Percentiles rank a stretch among this genome's conserved stretches.
These are phyloP conservation scores for Bipolaris victoriae DNA, from an alignment of 2,329 filamentous ascomycete species.

Conservation along the genomic window DNA sequence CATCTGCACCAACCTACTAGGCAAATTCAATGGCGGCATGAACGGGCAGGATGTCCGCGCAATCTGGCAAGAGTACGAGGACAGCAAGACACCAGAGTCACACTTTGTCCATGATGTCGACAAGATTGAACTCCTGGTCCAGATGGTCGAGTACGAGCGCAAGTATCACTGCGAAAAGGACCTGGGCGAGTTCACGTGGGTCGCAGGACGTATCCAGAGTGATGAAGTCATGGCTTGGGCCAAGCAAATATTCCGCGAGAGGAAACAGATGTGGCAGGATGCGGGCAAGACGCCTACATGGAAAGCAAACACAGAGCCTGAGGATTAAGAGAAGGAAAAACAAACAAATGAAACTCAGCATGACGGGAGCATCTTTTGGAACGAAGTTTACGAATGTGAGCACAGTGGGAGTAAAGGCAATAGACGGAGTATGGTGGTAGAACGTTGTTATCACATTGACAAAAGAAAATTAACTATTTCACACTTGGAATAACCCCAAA, in stretches of 20 bases:
- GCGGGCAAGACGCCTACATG: constrained; percentile 43
- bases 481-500: too few species aligned
- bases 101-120: constrained; percentile 95
- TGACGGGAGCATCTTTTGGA: background rate
- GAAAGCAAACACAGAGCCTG: constrained; percentile 35
- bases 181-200: constrained; percentile 84
- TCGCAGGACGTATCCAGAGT: constrained; percentile 73
- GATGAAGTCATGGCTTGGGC: constrained; percentile 84
- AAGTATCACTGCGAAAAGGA: constrained; percentile 69
- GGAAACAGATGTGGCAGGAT: constrained; percentile 72
- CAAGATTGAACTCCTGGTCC: constrained; percentile 91
- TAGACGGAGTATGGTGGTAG: background rate
- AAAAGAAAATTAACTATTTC: too few species aligned
- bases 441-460: background rate
- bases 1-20: constrained; percentile 74
- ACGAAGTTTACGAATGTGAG: background rate
- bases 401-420: background rate
- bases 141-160: constrained; percentile 97
- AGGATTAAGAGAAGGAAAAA: constrained; percentile 1
- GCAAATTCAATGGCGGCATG: constrained; percentile 72
- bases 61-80: constrained; percentile 96
- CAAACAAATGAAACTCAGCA: background rate
- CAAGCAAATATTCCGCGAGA: constrained; percentile 74
- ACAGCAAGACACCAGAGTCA: constrained; percentile 80
- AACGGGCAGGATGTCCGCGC: constrained; percentile 74